These are phyloP conservation scores for Wallacemonas sp. DNA, from an alignment of 208 protist species.

Conservation along the genomic window DNA sequence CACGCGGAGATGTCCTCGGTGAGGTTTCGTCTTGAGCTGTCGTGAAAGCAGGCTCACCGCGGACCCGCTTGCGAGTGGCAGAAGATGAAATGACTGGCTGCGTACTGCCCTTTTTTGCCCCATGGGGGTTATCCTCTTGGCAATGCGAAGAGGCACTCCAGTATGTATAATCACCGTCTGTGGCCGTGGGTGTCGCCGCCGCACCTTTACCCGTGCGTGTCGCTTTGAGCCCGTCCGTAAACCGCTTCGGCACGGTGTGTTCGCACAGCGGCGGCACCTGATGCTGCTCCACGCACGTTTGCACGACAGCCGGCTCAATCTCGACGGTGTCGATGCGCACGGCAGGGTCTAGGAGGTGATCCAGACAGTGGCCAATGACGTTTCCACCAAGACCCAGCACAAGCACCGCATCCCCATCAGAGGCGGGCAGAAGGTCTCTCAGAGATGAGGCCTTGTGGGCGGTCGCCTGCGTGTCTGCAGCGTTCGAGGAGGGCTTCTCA, in stretches of 20 bases:
- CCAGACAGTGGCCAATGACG: slow-evolving; percentile 73
- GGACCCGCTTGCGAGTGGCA: no score
- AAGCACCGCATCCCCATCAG: slow-evolving; percentile 41
- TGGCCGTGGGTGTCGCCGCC: neutral
- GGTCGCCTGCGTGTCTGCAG: neutral
- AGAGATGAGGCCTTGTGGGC: neutral
- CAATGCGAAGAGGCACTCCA: neutral
- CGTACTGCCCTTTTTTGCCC: neutral
- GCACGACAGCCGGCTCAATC: slow-evolving; percentile 69
- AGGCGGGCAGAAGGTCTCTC: slow-evolving; percentile 19
- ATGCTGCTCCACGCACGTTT: slow-evolving; percentile 39
- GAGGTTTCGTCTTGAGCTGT: neutral
- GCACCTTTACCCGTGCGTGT: no score
- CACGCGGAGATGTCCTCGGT: slow-evolving; percentile 1
- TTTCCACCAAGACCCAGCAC: slow-evolving; percentile 80
- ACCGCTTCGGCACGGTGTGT: neutral
- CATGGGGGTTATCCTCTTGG: neutral
- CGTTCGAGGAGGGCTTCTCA: slow-evolving; percentile 9
- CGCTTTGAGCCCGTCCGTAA: no score
- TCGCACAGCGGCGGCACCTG: slow-evolving; percentile 41
- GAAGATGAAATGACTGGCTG: no score
- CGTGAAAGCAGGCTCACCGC: neutral
- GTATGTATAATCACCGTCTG: neutral
- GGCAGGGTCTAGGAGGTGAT: slow-evolving; percentile 36
- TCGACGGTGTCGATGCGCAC: slow-evolving; percentile 77